These are phyloP conservation scores for Ettlia oleoabundans DNA, from an alignment of 139 green algal species.

Conservation along the genomic window DNA sequence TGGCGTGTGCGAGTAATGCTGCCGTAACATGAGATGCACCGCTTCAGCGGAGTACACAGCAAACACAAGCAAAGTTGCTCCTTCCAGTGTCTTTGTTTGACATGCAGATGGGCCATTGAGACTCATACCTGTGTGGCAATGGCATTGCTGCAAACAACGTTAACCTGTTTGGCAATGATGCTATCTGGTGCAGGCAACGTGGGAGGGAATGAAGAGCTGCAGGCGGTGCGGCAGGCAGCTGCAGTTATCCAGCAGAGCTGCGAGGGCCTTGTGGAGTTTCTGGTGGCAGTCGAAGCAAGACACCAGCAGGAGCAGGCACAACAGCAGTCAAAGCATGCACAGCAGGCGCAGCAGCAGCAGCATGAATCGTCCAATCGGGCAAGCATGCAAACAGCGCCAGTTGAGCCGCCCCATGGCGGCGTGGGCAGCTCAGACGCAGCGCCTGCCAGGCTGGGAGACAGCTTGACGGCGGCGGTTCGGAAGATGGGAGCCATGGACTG, in stretches of 20 bases:
- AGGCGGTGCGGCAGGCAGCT: conserved; percentile 37
- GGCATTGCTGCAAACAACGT: too few species aligned
- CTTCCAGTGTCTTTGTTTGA: background rate
- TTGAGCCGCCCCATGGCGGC: background rate
- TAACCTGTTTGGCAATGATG: too few species aligned
- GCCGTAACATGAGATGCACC: background rate
- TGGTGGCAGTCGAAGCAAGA: conserved; percentile 42
- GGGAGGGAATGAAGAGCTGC: conserved; percentile 62
- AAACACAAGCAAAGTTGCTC: background rate
- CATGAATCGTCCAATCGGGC: background rate
- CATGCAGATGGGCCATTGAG: too few species aligned
- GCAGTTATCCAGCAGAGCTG: conserved; percentile 35
- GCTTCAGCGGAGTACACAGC: background rate
- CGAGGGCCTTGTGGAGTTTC: conserved; percentile 50
- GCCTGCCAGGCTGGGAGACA: background rate
- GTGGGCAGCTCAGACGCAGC: background rate
- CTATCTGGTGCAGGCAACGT: conserved; percentile 61
- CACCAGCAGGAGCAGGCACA: background rate
- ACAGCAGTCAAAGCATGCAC: background rate
- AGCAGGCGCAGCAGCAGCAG: background rate
- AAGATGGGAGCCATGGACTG: conserved; percentile 62
- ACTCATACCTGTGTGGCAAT: too few species aligned
- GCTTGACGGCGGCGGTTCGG: conserved; percentile 17
- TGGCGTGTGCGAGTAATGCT: too few species aligned
- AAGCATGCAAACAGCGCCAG: too few species aligned